These are phyloP conservation scores for Picea glauca DNA, from an alignment of 75 land plant species.

Conservation along the genomic window DNA sequence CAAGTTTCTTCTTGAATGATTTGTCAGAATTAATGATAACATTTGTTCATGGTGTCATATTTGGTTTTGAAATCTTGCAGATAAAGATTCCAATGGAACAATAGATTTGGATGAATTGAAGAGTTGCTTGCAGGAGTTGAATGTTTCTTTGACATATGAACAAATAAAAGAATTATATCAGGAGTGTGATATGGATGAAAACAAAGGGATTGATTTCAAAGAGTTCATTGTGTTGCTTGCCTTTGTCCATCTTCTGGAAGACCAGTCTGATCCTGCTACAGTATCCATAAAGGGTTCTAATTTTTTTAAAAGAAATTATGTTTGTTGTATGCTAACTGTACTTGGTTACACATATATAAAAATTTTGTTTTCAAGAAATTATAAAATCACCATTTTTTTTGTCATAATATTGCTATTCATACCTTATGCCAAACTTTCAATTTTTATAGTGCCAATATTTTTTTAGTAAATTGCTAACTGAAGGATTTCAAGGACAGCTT, in stretches of 20 bases:
- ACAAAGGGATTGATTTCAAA: constrained; percentile 87
- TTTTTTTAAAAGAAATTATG: background rate
- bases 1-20: background rate
- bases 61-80: constrained; percentile 29
- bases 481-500: constrained; percentile 6
- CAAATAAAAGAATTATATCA: constrained; percentile 80
- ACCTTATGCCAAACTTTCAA: no score
- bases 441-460: no score
- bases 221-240: constrained; percentile 96
- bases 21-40: background rate
- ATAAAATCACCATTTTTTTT: background rate
- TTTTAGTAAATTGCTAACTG: no score
- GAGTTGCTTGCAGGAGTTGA: constrained; percentile 70
- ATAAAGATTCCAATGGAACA: constrained; percentile 81
- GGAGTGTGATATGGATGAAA: constrained; percentile 89
- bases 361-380: no score
- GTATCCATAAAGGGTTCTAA: constrained; percentile 39
- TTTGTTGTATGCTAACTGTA: background rate
- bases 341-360: background rate
- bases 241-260: constrained; percentile 84
- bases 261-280: constrained; percentile 28
- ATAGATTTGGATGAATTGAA: constrained; percentile 82
- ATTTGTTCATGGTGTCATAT: background rate
- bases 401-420: background rate
- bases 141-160: constrained; percentile 61